Base-by-base conservation (phyloP, 768 basidiomycete species). In the Psilocybe subaeruginosa region DNA sequence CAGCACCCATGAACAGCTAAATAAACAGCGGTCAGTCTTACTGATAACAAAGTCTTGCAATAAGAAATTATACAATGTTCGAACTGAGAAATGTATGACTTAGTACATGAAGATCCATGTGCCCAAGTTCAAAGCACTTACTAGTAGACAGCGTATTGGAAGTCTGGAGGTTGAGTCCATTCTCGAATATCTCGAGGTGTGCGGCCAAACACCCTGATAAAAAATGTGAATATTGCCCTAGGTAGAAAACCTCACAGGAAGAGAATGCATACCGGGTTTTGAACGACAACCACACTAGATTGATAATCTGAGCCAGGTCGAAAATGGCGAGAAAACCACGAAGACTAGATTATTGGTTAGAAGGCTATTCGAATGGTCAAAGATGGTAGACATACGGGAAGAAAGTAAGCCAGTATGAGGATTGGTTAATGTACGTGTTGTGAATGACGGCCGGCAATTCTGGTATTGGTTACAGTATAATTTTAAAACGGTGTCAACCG, bases 311-410 rank as follows among this genome's bases (percentile, higher is more conserved):
- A 5, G 97, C 97, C 35, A 99, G 80, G 73, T 99, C 97, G 70
- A 99, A 99, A 58, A 98, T 80, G 8, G 87, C 91, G 45, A 99
- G 84, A 84, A 98, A 97, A 27, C 96, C 97, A 71, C 97, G 93
- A 39, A 99, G 81, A 6, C 92, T 93, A 47, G 8, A 30, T 2
- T 27, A 19, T 11, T 49, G 33, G 11, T 35, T 35, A 35, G 33
- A 7, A 35, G 11, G 47, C 23, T 17, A 27, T 14, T 17, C 9
- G 14, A 48, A 9, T 17, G 12, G 1, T 37, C 12, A 35, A 33
- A 19, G 35, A 33, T n/a, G 12, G 16, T 23, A 5, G n/a, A 77
- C 85, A 17, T 70, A 90, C 85, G 92, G 89, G 75, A 92, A 89
- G 78, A 85, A 92, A 16, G 89, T 92, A 43, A 93, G 74, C 90